Evolutionary conservation across 768 basidiomycete species (phyloP).

Genomic region (Brasilioporus rufonigricans): DNA sequence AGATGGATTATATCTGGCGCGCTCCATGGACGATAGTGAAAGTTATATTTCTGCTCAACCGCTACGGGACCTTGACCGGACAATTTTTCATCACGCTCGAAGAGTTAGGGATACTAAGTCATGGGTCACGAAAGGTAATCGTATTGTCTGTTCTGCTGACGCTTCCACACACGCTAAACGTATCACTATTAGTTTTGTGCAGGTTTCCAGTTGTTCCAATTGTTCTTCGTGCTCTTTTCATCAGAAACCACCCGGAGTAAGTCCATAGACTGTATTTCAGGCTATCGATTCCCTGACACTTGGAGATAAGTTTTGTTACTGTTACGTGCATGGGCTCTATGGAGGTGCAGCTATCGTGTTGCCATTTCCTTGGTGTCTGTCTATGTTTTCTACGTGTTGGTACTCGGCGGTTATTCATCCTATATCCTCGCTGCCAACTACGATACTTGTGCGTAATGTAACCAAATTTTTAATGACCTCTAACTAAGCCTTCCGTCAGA

Average conservation of each 20-base stretch:
- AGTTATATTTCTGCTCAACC: slow-evolving; percentile 17
- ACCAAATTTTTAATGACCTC: background rate
- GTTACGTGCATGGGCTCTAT: slow-evolving; percentile 21
- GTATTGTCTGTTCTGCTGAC: background rate
- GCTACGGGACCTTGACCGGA: slow-evolving; percentile 14
- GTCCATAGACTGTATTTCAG: background rate
- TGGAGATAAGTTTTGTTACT: slow-evolving; percentile 12
- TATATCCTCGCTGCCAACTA: background rate
- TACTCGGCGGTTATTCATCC: background rate
- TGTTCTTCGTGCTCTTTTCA: background rate
- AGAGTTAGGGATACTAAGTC: slow-evolving; percentile 12
- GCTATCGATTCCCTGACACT: background rate
- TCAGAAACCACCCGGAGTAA: slow-evolving; percentile 17
- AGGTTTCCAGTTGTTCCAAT: background rate
- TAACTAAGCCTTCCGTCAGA: background rate
- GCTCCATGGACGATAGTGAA: slow-evolving; percentile 13
- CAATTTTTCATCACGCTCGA: slow-evolving; percentile 10
- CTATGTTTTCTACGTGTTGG: slow-evolving; percentile 13
- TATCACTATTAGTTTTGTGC: slow-evolving; percentile 11
- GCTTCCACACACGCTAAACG: background rate
- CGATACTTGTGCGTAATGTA: background rate
- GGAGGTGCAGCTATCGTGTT: slow-evolving; percentile 7
- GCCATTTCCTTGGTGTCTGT: slow-evolving; percentile 2
- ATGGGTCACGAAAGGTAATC: slow-evolving; percentile 11
- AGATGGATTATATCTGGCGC: slow-evolving; percentile 12